Percentiles rank a stretch among this genome's conserved stretches.
Conservation (phyloP, 2,329 filamentous ascomycete genomes). For the Pseudogymnoascus pannorum region DNA sequence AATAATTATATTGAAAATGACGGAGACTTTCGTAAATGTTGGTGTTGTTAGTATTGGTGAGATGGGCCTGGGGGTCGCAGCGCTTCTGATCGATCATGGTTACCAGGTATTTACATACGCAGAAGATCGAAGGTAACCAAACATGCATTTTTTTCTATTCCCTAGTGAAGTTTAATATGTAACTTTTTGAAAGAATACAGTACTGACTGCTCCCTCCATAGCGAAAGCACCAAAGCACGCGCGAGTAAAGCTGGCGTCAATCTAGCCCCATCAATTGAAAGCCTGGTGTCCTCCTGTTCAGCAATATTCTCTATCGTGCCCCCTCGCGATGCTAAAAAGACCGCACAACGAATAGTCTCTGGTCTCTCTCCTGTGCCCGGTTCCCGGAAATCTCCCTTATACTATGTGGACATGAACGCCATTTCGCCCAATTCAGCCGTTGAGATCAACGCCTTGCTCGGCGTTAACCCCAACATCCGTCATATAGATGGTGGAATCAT, state of each 20-base stretch:
- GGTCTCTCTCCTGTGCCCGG: slow-evolving; percentile 33
- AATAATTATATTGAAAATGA: background rate
- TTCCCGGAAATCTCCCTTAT: slow-evolving; percentile 35
- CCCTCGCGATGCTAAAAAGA: slow-evolving; percentile 52
- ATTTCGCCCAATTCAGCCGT: slow-evolving; percentile 48
- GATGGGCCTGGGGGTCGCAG: slow-evolving; percentile 56
- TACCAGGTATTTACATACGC: slow-evolving; percentile 52
- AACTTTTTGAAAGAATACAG: background rate
- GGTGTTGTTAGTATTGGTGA: slow-evolving; percentile 56
- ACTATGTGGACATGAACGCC: slow-evolving; percentile 60
- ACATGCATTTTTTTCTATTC: background rate
- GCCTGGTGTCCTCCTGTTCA: background rate
- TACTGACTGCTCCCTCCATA: slow-evolving; percentile 11
- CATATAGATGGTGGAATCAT: slow-evolving; percentile 55
- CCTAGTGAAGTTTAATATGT: background rate
- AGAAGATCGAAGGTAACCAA: slow-evolving; percentile 42
- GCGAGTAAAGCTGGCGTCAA: background rate
- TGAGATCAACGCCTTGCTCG: slow-evolving; percentile 38
- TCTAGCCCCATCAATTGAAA: background rate
- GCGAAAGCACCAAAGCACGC: background rate
- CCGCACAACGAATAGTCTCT: slow-evolving; percentile 49
- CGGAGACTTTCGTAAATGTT: slow-evolving; percentile 26
- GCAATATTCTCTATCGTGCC: slow-evolving; percentile 59
- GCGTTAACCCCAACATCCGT: slow-evolving; percentile 32
- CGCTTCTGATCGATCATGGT: slow-evolving; percentile 45